Evolutionary conservation across 805 yeast genomes (phyloP).

Genomic region (Sugiyamaella floridensis): DNA sequence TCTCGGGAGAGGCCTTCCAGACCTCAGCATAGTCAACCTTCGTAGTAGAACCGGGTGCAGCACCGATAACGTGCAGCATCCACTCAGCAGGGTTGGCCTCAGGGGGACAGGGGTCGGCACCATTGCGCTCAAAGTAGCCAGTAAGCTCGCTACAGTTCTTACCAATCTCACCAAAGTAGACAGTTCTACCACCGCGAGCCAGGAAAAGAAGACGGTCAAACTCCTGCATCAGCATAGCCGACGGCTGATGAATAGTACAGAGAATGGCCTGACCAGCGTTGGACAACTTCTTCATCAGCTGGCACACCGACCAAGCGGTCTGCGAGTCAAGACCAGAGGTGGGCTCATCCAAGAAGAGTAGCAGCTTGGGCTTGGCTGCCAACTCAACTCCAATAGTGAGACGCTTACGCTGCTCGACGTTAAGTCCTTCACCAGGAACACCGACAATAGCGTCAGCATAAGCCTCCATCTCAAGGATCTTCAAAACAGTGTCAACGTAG

Average conservation of each 20-base stretch:
- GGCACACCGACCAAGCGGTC: constrained; percentile 61
- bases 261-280: constrained; percentile 57
- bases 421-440: constrained; percentile 63
- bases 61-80: constrained; percentile 64
- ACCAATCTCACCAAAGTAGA: constrained; percentile 71
- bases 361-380: constrained; percentile 56
- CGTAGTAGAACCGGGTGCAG: constrained; percentile 32
- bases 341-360: constrained; percentile 60
- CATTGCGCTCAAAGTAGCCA: constrained; percentile 57
- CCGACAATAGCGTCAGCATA: constrained; percentile 72
- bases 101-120: constrained; percentile 59
- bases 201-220: constrained; percentile 70
- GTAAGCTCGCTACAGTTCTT: constrained; percentile 50
- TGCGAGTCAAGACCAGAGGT: constrained; percentile 66
- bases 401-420: constrained; percentile 57
- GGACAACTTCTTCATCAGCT: constrained; percentile 53
- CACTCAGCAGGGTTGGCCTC: constrained; percentile 82
- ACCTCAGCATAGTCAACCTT: constrained; percentile 45
- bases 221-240: constrained; percentile 68
- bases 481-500: constrained; percentile 60
- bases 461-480: constrained; percentile 53
- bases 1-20: constrained; percentile 68
- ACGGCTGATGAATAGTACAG: constrained; percentile 82
- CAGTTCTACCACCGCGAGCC: constrained; percentile 65
- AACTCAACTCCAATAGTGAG: constrained; percentile 61